Evolutionary conservation across 441 rosid genomes (phyloP).

Genomic region (Pelargonium hybrid): DNA sequence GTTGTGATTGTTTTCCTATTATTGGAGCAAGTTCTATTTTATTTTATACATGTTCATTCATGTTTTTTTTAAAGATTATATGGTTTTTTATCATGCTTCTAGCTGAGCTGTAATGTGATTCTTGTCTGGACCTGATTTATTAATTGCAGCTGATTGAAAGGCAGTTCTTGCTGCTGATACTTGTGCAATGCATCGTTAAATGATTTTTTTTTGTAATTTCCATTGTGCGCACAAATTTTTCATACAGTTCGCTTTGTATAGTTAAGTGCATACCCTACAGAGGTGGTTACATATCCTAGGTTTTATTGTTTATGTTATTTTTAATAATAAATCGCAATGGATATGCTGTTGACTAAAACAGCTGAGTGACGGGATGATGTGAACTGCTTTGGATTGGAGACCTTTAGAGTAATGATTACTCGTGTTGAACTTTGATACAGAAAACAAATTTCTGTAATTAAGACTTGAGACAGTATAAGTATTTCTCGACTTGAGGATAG

Average conservation of each 20-base stretch:
- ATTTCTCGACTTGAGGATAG: background rate
- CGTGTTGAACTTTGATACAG: background rate
- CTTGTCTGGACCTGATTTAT: no score
- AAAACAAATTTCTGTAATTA: background rate
- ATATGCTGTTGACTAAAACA: background rate
- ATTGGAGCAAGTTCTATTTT: background rate
- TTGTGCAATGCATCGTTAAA: background rate
- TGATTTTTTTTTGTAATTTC: background rate
- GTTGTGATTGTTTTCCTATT: background rate
- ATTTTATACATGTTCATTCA: background rate
- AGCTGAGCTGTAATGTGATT: background rate
- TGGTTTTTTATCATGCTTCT: background rate
- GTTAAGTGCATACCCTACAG: background rate
- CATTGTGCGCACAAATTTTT: background rate
- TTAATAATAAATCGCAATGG: background rate
- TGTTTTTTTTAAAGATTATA: background rate
- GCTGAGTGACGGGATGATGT: background rate
- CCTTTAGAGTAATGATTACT: background rate
- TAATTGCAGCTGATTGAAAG: no score
- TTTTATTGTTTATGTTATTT: background rate
- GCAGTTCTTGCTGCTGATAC: no score
- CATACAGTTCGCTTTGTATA: background rate
- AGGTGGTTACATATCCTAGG: background rate
- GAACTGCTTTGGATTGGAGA: background rate
- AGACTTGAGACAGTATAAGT: background rate